Conservation (phyloP, 441 rosid species). For the Populus hybrid region DNA sequence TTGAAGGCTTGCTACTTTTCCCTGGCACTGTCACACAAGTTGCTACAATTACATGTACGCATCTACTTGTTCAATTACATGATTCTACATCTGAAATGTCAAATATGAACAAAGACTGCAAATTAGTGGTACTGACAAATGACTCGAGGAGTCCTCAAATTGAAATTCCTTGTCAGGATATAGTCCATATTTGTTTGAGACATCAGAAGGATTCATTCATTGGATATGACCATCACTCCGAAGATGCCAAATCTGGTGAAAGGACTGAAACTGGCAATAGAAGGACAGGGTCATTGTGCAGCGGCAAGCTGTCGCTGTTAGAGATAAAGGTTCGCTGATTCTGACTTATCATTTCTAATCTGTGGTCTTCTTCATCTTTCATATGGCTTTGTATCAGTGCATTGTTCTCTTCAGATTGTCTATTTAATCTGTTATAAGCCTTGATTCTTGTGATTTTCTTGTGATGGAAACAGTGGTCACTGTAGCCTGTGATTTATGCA, state of each 20-base stretch:
- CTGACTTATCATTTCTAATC: constrained; percentile 3
- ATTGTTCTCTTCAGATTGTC: not conserved
- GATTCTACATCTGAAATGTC: constrained; percentile 31
- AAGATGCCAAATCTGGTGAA: constrained; percentile 22
- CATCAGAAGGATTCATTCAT: constrained; percentile 33
- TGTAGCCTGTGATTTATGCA: not conserved
- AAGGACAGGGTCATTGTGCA: constrained; percentile 28
- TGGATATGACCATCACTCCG: constrained; percentile 26
- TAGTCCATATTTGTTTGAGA: constrained; percentile 37
- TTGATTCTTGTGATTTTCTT: not conserved
- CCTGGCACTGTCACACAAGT: constrained; percentile 56
- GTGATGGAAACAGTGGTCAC: not conserved
- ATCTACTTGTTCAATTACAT: constrained; percentile 25
- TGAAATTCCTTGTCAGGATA: constrained; percentile 19
- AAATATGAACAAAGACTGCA: constrained; percentile 34
- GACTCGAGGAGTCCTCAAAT: constrained; percentile 49
- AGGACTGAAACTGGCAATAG: constrained; percentile 24
- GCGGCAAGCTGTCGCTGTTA: constrained; percentile 22
- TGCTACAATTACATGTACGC: constrained; percentile 45
- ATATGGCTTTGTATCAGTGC: not conserved
- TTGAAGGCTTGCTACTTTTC: constrained; percentile 58
- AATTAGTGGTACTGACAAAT: constrained; percentile 51
- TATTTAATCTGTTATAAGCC: not conserved
- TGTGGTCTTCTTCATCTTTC: not conserved
- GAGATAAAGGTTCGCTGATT: constrained; percentile 38